Base-by-base conservation (phyloP, 1,284 basidiomycete genomes). In the Cutaneotrichosporon spelunceum region DNA sequence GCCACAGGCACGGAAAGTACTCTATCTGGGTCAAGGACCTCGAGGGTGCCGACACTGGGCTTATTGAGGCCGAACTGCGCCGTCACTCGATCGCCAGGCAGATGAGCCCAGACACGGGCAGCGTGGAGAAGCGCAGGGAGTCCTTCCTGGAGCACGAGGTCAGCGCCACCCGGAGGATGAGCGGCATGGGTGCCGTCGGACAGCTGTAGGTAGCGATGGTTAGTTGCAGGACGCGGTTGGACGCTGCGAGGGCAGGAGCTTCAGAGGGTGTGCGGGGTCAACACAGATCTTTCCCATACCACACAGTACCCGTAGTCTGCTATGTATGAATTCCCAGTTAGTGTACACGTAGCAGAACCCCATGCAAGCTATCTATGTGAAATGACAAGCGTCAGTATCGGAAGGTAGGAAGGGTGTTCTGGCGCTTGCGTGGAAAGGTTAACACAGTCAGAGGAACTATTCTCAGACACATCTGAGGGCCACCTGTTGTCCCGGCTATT, bases 21-120 rank as follows among this genome's bases (percentile, higher is more conserved):
- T 59, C 62, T 23, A 64, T 70, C 55, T 62, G 58, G 59, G 47
- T 53, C 48, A 50, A 47, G 52, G 26, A 62, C 52, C 59, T 62
- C 42, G 64, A 66, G 56, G 64, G 60, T 6, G 60, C 44, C 39
- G 56, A 53, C 30, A n/a, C 21, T 7, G 27, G 16, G 27, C 26
- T n/a, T 27, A 47, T 59, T 30, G 58, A 59, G 42, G 10, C 29
- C 24, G 29, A 57, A 19, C 33, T 57, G 23, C 53, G 53, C 26
- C 53, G 53, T 9, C 39, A 45, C 26, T 30, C 26, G 2, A 13
- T 55, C 13, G 39, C 39, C 4, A 39, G 39, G 14, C 9, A 19
- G 34, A 29, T 29, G 23, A 11, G 10, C 30, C 30, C 10, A 19
- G 50, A 33, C 24, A 21, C 21, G 9, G 26, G 29, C 48, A 6